Evolutionary conservation across 345 rosid species (phyloP).

Genomic region (Raphanus sativus): DNA sequence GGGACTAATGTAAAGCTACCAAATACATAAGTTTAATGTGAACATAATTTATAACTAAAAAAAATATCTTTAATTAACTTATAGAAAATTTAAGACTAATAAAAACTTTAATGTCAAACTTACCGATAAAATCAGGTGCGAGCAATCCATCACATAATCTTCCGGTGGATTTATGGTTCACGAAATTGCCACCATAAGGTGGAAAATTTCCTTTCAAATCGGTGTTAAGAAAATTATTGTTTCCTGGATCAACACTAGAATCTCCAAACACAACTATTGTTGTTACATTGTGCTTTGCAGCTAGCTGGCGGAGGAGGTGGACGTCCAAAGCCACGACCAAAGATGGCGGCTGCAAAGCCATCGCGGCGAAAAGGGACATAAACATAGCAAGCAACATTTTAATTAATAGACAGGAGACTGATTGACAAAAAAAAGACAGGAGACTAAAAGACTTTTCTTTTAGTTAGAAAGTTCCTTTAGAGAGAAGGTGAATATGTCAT

Average conservation of each 20-base stretch:
- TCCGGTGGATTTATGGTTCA: conserved; percentile 60
- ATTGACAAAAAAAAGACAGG: not conserved
- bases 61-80: not conserved
- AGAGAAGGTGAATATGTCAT: conserved; percentile 5
- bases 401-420: not conserved
- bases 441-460: not conserved
- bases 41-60: not conserved
- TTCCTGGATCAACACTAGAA: conserved; percentile 84
- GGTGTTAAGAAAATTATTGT: conserved; percentile 58
- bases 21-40: not conserved
- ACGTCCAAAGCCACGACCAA: conserved; percentile 34
- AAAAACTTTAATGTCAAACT: not conserved
- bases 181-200: conserved; percentile 73
- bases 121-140: conserved; percentile 72
- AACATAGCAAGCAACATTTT: conserved; percentile 18
- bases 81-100: not conserved
- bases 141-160: conserved; percentile 69
- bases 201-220: conserved; percentile 55
- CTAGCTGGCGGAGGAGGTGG: conserved; percentile 39
- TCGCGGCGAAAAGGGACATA: conserved; percentile 20
- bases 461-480: not conserved
- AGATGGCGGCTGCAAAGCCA: conserved; percentile 5
- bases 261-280: conserved; percentile 79
- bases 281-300: conserved; percentile 55
- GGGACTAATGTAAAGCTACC: conserved; percentile 33